phyloP scores from a whole-genome alignment of 2,329 filamentous ascomycete species.

The Calonectria crousiana region DNA sequence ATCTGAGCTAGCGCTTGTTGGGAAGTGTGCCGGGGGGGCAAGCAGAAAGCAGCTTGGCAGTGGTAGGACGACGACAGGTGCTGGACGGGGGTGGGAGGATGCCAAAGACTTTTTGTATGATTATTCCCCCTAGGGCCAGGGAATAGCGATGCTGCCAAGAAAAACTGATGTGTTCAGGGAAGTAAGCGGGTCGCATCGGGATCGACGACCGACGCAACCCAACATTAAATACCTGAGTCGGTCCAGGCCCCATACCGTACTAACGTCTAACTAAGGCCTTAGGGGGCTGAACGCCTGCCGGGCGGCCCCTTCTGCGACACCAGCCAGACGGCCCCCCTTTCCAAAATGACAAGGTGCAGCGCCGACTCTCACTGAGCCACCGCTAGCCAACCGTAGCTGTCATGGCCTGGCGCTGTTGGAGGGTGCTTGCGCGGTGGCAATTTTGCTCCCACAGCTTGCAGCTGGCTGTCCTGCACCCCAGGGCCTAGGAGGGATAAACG shows the following conservation, averaged over 20 bases:
- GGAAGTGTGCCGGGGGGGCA: constrained; percentile 9
- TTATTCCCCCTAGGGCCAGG: not conserved
- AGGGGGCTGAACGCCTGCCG: constrained; percentile 2
- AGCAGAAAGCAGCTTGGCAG: constrained; percentile 15
- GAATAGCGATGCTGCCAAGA: not conserved
- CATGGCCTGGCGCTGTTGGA: not conserved
- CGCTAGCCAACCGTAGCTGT: constrained; percentile 1
- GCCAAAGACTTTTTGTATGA: not conserved
- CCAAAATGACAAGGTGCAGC: constrained; percentile 16
- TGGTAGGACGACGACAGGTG: not conserved
- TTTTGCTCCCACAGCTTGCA: not conserved
- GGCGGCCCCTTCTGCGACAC: constrained; percentile 3
- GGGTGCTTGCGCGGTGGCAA: not conserved
- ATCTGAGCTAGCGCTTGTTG: constrained; percentile 35
- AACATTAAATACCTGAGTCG: constrained; percentile 6
- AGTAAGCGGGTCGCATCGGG: constrained; percentile 5
- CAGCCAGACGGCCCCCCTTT: not conserved
- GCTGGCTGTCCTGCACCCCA: not conserved
- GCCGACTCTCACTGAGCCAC: constrained; percentile 7
- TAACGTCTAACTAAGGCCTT: not conserved
- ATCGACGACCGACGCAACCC: constrained; percentile 14
- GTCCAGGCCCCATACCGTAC: constrained; percentile 8
- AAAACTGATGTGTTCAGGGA: constrained; percentile 8
- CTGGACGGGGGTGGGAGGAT: not conserved
- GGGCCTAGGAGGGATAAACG: not conserved